Conservation (phyloP, 495 filamentous ascomycete genomes). For the Aspergillus leporis region DNA sequence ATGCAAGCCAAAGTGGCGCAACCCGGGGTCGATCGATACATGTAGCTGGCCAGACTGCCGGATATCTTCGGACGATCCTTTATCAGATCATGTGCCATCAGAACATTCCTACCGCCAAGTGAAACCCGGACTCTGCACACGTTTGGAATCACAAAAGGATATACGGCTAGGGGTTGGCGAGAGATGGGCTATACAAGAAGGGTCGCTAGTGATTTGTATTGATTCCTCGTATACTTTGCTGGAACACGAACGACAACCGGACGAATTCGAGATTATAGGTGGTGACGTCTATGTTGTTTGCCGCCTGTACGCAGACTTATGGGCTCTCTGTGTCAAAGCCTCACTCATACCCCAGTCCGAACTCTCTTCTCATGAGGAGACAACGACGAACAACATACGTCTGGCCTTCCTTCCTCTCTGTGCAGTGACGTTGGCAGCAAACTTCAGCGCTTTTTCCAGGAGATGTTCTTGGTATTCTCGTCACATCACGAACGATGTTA, state of each 20-base stretch:
- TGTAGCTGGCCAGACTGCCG: neutral
- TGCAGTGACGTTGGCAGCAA: conserved; percentile 32
- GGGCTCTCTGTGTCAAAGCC: conserved; percentile 33
- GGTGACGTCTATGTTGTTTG: conserved; percentile 33
- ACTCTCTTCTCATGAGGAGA: neutral
- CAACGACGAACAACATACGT: neutral
- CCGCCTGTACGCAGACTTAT: conserved; percentile 32
- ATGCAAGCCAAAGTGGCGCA: neutral
- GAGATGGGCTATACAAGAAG: conserved; percentile 32
- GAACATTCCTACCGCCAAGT: conserved; percentile 13
- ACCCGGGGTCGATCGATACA: neutral
- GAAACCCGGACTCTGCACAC: conserved; percentile 20
- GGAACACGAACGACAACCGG: conserved; percentile 12
- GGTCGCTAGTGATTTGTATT: conserved; percentile 32
- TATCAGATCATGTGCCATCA: conserved; percentile 1
- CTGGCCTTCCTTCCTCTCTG: conserved; percentile 36
- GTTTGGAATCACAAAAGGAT: conserved; percentile 28
- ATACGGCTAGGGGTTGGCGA: conserved; percentile 24
- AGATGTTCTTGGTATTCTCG: conserved; percentile 17
- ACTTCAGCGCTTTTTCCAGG: conserved; percentile 27
- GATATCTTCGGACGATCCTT: neutral
- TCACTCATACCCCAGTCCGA: conserved; percentile 14
- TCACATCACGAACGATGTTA: neutral
- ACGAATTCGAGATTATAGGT: conserved; percentile 29
- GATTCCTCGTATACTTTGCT: conserved; percentile 26